A percentile compares a stretch with the other conserved stretches of the same genome.
These are phyloP conservation scores for Peronosclerospora sorghi DNA, from an alignment of 352 stramenopile species.

Conservation along the genomic window DNA sequence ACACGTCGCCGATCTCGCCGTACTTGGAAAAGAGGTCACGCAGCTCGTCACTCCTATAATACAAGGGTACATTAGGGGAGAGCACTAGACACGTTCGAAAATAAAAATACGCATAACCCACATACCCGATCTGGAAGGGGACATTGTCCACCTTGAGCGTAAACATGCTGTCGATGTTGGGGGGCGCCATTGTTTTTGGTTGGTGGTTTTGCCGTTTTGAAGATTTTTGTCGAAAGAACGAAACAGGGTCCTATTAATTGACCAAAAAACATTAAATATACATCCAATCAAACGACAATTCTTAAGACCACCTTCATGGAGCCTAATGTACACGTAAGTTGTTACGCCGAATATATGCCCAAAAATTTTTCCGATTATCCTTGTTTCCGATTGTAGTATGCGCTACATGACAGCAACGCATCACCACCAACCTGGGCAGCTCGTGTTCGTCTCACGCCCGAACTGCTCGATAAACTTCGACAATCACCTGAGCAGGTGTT, in stretches of 20 bases:
- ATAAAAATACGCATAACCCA: neutral
- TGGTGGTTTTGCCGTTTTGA: neutral
- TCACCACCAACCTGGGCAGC: constrained; percentile 40
- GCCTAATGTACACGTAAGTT: neutral
- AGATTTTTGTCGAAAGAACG: neutral
- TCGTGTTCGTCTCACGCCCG: constrained; percentile 61
- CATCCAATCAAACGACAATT: no score
- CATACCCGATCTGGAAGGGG: constrained; percentile 60
- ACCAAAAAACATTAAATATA: neutral
- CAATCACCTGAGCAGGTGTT: constrained; percentile 17
- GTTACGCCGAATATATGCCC: no score
- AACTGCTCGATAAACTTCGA: constrained; percentile 54
- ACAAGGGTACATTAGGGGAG: neutral
- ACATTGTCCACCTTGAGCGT: constrained; percentile 87
- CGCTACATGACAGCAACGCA: constrained; percentile 43
- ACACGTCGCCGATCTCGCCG: constrained; percentile 73
- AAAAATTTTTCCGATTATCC: neutral
- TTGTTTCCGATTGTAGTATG: constrained; percentile 34
- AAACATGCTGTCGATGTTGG: constrained; percentile 74
- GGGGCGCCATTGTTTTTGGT: constrained; percentile 36
- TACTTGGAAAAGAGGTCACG: constrained; percentile 64
- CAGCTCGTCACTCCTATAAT: constrained; percentile 32
- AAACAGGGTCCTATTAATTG: neutral
- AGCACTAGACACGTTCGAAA: neutral
- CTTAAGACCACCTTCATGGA: neutral